These are phyloP conservation scores for Penicillium italicum DNA, from an alignment of 2,329 filamentous ascomycete genomes.

Conservation along the genomic window DNA sequence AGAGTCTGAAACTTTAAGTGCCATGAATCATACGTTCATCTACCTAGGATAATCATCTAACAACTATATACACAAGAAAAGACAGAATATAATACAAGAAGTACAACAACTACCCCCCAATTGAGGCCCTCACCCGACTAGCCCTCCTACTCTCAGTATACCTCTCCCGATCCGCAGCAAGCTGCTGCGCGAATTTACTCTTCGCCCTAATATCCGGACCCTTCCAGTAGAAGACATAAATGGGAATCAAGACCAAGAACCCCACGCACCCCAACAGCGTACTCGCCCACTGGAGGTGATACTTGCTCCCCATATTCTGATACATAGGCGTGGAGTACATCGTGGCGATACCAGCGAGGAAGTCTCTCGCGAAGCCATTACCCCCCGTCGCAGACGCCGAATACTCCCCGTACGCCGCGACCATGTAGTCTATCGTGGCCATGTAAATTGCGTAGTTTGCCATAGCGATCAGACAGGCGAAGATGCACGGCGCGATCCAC, in stretches of 20 bases:
- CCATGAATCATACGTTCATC: neutral
- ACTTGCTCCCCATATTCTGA: slow-evolving; percentile 42
- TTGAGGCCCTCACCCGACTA: slow-evolving; percentile 6
- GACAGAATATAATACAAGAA: neutral
- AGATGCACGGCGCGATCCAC: slow-evolving; percentile 67
- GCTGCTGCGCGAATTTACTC: slow-evolving; percentile 24
- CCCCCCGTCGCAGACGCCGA: slow-evolving; percentile 71
- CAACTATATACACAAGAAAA: neutral
- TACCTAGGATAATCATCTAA: neutral
- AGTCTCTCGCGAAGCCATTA: slow-evolving; percentile 70
- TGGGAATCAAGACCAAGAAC: slow-evolving; percentile 51
- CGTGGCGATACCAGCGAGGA: slow-evolving; percentile 68
- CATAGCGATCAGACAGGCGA: slow-evolving; percentile 63
- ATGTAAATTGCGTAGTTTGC: slow-evolving; percentile 73
- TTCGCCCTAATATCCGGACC: slow-evolving; percentile 51
- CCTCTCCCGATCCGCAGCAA: slow-evolving; percentile 18
- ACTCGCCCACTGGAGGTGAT: slow-evolving; percentile 52
- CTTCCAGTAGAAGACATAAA: slow-evolving; percentile 56
- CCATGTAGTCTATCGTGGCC: slow-evolving; percentile 75
- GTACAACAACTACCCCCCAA: neutral
- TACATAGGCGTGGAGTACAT: slow-evolving; percentile 65
- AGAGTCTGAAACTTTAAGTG: too few relatives aligned
- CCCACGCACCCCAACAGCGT: slow-evolving; percentile 52
- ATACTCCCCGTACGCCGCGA: slow-evolving; percentile 69
- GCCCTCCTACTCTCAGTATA: slow-evolving; percentile 11